These are phyloP conservation scores for Phytophthora lateralis DNA, from an alignment of 352 stramenopile genomes.

Conservation along the genomic window DNA sequence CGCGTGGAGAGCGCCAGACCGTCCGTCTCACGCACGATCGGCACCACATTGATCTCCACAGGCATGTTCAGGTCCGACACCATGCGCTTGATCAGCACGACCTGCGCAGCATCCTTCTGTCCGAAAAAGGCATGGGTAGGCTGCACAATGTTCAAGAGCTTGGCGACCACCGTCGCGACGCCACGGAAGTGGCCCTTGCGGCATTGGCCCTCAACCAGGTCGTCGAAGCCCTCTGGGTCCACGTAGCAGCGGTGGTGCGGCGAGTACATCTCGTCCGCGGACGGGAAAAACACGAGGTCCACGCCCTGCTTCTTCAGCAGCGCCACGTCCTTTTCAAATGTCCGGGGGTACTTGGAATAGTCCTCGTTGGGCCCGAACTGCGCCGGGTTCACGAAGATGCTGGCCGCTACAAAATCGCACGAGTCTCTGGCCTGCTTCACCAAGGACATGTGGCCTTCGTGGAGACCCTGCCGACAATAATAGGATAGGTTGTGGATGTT, in stretches of 20 bases:
- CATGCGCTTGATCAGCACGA: conserved; percentile 94
- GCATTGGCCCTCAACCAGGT: conserved; percentile 91
- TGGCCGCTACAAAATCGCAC: conserved; percentile 95
- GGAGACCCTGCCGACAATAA: conserved; percentile 79
- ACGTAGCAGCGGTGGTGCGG: conserved; percentile 90
- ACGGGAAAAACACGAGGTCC: conserved; percentile 91
- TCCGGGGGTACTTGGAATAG: conserved; percentile 98
- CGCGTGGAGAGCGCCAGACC: conserved; percentile 97
- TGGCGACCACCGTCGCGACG: conserved; percentile 98
- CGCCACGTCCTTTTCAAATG: conserved; percentile 93
- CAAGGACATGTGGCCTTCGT: conserved; percentile 95
- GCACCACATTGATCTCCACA: conserved; percentile 91
- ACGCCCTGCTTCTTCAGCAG: conserved; percentile 88
- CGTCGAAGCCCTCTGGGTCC: conserved; percentile 93
- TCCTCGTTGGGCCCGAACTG: conserved; percentile 99
- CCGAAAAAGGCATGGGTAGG: conserved; percentile 98
- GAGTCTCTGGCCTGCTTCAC: conserved; percentile 85
- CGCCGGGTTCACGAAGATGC: conserved; percentile 99
- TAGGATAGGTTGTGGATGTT: neutral
- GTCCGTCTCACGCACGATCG: conserved; percentile 94
- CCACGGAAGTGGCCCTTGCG: conserved; percentile 97
- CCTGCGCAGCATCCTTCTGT: conserved; percentile 99
- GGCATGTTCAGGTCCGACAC: conserved; percentile 97
- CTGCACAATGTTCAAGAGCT: conserved; percentile 99
- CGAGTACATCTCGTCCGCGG: conserved; percentile 89